A percentile compares a stretch with the other conserved stretches of the same genome.
These are phyloP conservation scores for Albizia julibrissin DNA, from an alignment of 306 rosid genomes.

Conservation along the genomic window DNA sequence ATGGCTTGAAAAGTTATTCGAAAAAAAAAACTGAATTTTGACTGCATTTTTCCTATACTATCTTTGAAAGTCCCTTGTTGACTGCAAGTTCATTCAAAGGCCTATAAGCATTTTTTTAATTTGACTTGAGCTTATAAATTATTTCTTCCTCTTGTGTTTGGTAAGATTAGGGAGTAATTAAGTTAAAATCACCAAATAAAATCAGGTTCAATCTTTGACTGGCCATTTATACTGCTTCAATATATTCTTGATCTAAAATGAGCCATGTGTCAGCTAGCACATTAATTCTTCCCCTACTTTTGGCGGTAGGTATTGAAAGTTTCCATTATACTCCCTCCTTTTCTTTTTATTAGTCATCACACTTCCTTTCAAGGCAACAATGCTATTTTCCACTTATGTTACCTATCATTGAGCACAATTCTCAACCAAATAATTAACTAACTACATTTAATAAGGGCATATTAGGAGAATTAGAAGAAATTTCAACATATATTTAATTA, in stretches of 20 bases:
- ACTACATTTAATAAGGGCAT: not conserved
- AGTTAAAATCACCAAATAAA: not conserved
- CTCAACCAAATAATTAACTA: not conserved
- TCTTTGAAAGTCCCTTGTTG: not conserved
- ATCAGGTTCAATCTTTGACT: constrained; percentile 1
- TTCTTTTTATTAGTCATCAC: not conserved
- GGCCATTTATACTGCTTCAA: not conserved
- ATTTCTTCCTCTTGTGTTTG: not conserved
- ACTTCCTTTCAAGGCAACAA: not conserved
- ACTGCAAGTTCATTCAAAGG: not conserved
- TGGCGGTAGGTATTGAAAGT: not conserved
- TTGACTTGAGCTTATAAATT: not conserved
- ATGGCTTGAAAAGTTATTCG: not conserved
- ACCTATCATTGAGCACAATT: not conserved
- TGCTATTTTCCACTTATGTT: not conserved
- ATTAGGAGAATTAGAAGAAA: not conserved
- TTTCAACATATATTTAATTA: not conserved
- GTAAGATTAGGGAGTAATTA: not conserved
- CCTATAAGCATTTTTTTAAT: not conserved
- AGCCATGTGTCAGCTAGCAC: constrained; percentile 3
- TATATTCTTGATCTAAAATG: not conserved
- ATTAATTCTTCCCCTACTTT: not conserved
- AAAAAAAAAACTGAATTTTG: not conserved
- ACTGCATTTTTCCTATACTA: not conserved
- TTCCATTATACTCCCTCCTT: not conserved